A percentile compares a stretch with the other conserved stretches of the same genome.
Conservation (phyloP, 129 eudicot species). For the Lactuca sativa region DNA sequence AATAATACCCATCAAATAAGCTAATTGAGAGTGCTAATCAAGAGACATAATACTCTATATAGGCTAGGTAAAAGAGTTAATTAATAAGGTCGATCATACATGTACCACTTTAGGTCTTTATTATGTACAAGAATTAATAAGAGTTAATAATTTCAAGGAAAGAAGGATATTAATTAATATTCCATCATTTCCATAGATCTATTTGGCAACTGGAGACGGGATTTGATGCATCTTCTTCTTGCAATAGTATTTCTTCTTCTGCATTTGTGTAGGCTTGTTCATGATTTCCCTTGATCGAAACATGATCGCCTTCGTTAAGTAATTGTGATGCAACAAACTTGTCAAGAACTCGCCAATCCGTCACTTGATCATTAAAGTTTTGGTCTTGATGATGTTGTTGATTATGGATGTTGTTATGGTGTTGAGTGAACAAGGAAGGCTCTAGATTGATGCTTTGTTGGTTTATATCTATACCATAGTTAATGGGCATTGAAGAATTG, state of each 20-base stretch:
- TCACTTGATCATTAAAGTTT: slow-evolving; percentile 42
- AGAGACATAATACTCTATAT: slow-evolving; percentile 6
- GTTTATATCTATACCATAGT: slow-evolving; percentile 36
- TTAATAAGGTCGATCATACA: slow-evolving; percentile 13
- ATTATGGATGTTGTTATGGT: not conserved
- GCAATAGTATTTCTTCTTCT: slow-evolving; percentile 7
- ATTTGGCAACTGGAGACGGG: slow-evolving; percentile 54
- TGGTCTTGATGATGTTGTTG: slow-evolving; percentile 18
- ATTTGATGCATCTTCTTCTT: slow-evolving; percentile 56
- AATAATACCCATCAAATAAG: slow-evolving; percentile 11
- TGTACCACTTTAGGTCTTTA: slow-evolving; percentile 11
- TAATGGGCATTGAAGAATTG: slow-evolving; percentile 23
- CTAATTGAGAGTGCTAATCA: slow-evolving; percentile 6
- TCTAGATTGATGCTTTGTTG: slow-evolving; percentile 21
- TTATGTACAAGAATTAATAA: slow-evolving; percentile 18
- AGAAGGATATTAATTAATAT: not conserved
- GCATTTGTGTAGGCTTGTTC: slow-evolving; percentile 22
- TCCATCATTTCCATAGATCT: slow-evolving; percentile 57
- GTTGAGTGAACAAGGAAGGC: slow-evolving; percentile 16
- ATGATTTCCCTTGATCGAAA: slow-evolving; percentile 35
- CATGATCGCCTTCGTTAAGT: slow-evolving; percentile 58
- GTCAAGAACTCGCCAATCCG: slow-evolving; percentile 83
- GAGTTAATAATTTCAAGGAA: slow-evolving; percentile 4
- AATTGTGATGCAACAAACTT: slow-evolving; percentile 76
- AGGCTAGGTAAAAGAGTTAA: slow-evolving; percentile 6